Evolutionary conservation across 768 basidiomycete species (phyloP).

Genomic region (Obba rivulosa): DNA sequence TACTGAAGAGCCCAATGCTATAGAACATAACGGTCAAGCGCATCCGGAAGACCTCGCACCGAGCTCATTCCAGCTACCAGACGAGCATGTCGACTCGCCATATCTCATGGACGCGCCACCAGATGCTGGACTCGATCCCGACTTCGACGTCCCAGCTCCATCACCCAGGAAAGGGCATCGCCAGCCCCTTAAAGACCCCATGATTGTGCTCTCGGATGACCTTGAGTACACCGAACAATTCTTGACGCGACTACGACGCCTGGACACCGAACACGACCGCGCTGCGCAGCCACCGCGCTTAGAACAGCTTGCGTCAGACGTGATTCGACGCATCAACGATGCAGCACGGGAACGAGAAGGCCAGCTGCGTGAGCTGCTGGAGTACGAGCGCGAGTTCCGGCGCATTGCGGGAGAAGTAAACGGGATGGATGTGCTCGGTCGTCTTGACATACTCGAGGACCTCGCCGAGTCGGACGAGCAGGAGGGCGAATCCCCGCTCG

Average conservation of each 20-base stretch:
- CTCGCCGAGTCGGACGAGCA: conserved; percentile 36
- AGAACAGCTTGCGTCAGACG: conserved; percentile 67
- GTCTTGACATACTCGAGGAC: conserved; percentile 59
- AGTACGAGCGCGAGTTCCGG: conserved; percentile 74
- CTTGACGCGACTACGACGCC: conserved; percentile 60
- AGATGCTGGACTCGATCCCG: conserved; percentile 35
- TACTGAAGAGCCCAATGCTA: conserved; percentile 26
- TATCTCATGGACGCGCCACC: conserved; percentile 25
- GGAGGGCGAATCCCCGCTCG: conserved; percentile 22
- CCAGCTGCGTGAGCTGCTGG: conserved; percentile 74
- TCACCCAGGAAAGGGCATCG: conserved; percentile 22
- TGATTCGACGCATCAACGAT: conserved; percentile 75
- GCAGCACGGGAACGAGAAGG: conserved; percentile 71
- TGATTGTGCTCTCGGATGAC: conserved; percentile 68
- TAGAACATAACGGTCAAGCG: conserved; percentile 15
- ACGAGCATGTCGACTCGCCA: conserved; percentile 6
- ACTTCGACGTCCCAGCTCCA: conserved; percentile 34
- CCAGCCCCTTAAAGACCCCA: conserved; percentile 49
- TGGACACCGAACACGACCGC: conserved; percentile 50
- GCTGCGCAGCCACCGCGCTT: conserved; percentile 31
- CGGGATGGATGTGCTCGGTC: conserved; percentile 66
- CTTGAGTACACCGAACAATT: conserved; percentile 76
- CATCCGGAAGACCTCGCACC: conserved; percentile 21
- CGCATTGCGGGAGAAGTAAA: conserved; percentile 74
- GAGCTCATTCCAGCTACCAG: conserved; percentile 2